Evolutionary conservation across 495 filamentous ascomycete species (phyloP), one percentile per base, ranked within the genome.

Genomic region (Podospora pseudoanserina): DNA sequence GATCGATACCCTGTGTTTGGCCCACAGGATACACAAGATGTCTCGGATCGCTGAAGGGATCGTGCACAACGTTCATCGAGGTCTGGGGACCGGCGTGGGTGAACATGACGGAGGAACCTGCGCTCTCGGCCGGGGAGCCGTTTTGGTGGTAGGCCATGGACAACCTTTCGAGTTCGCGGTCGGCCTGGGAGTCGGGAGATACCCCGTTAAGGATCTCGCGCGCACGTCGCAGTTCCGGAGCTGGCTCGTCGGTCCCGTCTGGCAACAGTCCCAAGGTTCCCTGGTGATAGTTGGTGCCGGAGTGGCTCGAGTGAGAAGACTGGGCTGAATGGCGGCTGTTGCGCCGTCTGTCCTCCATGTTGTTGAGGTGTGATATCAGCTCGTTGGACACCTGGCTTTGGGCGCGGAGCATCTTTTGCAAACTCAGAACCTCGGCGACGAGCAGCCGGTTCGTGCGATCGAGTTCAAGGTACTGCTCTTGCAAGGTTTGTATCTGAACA

Each of bases 11-110:
- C 68, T 93, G 90, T 5, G 89, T 93, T 62, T 92, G 87, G 0
- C 93, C 93, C 19, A 96, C 92, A 0, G 93, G 93, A 77, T 97
- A 97, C 18, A 97, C 92, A 68, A 96, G 84, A 65, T 88, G 88
- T 68, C 95, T 92, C 55, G 92, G 81, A 60, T 96, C 93, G 70
- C 77, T 84, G n/a, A 84, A 72, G 27, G 81, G 79, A 66, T 82
- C 81, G 75, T 79, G 80, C 65, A 79, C 76, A 54, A 81, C 74
- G 16, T 75, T 74, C 65, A 80, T 78, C 16, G 75, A 70, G 28
- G 68, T 74, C 2, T 11, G 39, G 32, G 75, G 72, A 34, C 74
- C 77, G 15, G 77, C 75, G 20, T 77, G 81, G 30, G 76, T 74
- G 71, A 81, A 80, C 80, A 83, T 80, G 63, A 77, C 74, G 27